Conservation (phyloP, 192 early-diverging fungal species). For the Podila epicladia region DNA sequence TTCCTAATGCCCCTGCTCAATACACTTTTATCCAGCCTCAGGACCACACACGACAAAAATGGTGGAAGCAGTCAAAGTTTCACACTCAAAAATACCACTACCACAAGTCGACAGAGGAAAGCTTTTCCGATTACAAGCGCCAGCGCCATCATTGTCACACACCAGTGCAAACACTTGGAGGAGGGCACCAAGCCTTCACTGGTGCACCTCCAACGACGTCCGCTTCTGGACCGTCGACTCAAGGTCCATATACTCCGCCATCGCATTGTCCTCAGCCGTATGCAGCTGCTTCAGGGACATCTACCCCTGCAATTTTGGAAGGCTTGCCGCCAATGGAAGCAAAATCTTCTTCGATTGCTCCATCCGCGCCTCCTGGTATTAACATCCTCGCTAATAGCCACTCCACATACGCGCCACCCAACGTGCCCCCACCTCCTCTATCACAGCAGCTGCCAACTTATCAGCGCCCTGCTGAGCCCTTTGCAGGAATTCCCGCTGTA, state of each 20-base stretch:
- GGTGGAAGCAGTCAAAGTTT: not conserved
- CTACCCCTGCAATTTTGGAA: too few relatives aligned
- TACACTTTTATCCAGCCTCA: slow-evolving; percentile 44
- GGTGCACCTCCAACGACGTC: not conserved
- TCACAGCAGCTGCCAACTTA: not conserved
- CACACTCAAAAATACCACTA: not conserved
- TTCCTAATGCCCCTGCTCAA: slow-evolving; percentile 23
- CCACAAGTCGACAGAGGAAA: not conserved
- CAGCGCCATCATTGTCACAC: not conserved
- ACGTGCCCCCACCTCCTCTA: slow-evolving; percentile 12
- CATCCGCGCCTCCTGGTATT: too few relatives aligned
- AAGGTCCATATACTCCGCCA: not conserved
- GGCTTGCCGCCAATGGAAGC: too few relatives aligned
- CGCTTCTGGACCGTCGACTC: not conserved
- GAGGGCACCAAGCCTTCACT: too few relatives aligned
- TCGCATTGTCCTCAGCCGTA: not conserved
- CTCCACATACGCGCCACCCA: not conserved
- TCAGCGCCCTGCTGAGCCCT: not conserved
- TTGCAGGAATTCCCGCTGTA: slow-evolving; percentile 30
- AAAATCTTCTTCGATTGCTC: too few relatives aligned
- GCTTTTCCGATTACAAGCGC: not conserved
- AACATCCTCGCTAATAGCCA: too few relatives aligned
- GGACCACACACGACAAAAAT: slow-evolving; percentile 3
- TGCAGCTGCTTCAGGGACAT: too few relatives aligned
- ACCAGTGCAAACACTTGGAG: not conserved